phyloP scores from a whole-genome alignment of 345 rosid genomes.

The Melastoma malabathricum region DNA sequence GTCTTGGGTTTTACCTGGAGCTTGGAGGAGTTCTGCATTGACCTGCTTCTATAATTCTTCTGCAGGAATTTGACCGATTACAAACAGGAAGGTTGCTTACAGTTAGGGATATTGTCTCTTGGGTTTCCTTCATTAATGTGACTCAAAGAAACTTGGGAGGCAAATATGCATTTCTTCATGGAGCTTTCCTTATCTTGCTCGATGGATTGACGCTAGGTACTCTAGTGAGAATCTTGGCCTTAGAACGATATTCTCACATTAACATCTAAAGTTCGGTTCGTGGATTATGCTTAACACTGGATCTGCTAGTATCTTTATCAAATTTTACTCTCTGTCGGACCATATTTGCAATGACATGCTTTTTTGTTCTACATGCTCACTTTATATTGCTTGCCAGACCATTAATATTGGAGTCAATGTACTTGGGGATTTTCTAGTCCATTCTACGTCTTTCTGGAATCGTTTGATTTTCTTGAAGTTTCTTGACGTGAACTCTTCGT shows the following conservation, averaged over 20 bases:
- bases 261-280: no score
- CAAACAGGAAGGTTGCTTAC: constrained; percentile 69
- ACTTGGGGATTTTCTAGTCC: no score
- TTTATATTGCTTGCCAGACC: no score
- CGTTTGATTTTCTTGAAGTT: not conserved
- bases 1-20: no score
- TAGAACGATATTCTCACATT: no score
- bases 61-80: constrained; percentile 77
- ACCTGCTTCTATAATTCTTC: not conserved
- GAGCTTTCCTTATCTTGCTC: constrained; percentile 81
- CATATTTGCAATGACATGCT: no score
- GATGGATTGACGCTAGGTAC: constrained; percentile 87
- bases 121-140: constrained; percentile 58
- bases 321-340: no score
- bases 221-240: no score
- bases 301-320: no score
- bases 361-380: no score
- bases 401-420: not conserved
- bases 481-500: constrained; percentile 1
- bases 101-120: constrained; percentile 86
- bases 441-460: not conserved
- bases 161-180: constrained; percentile 60
- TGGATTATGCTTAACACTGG: no score
- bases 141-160: constrained; percentile 44
- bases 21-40: no score